Evolutionary conservation across 2,329 filamentous ascomycete species (phyloP), one percentile per base, ranked within the genome.

Genomic region (Monilinia vaccinii-corymbosi): DNA sequence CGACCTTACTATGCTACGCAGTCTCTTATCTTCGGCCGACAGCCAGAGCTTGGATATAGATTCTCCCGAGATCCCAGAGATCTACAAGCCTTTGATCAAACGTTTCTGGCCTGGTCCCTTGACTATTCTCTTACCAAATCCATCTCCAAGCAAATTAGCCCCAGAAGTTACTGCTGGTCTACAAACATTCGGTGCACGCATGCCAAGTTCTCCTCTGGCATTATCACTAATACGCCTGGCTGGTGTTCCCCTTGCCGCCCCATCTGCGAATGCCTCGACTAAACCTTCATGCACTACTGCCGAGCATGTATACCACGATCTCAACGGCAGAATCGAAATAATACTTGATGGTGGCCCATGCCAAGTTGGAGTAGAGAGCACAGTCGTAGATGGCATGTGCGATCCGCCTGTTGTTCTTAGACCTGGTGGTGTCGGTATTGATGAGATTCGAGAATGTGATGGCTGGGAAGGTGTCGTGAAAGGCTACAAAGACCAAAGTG

Each of bases 61-160:
- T 40, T 32, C 11, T 44, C 65, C 71, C 56, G 64, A 64, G 10
- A 68, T 72, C 10, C 70, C 71, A 40, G 63, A 65, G 6, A 69
- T 71, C 11, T 99, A 99, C 74, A 79, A 79, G 61, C 78, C 89
- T 0, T 75, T 99, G 25, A 90, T 97, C 60, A 76, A 84, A 60
- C 80, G 79, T 47, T 99, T 97, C 78, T 99, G 94, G 94, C 94
- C 94, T 0, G 94, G 94, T 0, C 92, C 94, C 0, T 75, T 99
- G 57, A 99, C 94, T 0, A 91, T 99, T 64, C 81, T 99, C 48
- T 79, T 99, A 8, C 90, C 88, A 0, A 87, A 90, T 55, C 88
- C 89, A 0, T 68, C 75, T n/a, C 75, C 76, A 1, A 89, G 88
- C 1, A 79, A 79, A 16, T 80, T 99, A 8, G 92, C 93, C 0